Evolutionary conservation across 2,329 filamentous ascomycete species (phyloP), one percentile per base, ranked within the genome.

Genomic region (Gnomoniopsis sp.): DNA sequence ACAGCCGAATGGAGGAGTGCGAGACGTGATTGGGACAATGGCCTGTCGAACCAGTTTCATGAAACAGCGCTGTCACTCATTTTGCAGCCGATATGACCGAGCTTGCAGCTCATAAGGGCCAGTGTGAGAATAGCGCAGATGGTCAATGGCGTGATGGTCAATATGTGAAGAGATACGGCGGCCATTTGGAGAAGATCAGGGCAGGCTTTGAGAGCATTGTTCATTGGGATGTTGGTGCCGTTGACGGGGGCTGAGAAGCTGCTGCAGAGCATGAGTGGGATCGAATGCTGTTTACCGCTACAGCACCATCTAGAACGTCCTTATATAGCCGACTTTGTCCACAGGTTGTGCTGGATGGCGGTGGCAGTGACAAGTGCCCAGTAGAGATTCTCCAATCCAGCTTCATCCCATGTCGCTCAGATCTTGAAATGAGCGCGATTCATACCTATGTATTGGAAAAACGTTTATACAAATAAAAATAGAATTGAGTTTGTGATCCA

Each of bases 231-330:
- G 15, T 43, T 61, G 10, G 26, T 14, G 12, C 43, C 61, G 26
- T 36, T 58, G 15, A 49, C 49, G 30, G 61, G 58, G n/a, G 57
- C 50, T 6, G 57, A 58, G 51, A 62, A 62, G 60, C 47, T 62
- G 11, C 41, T 64, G 51, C 57, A 62, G 17, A 57, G 54, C 33
- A 59, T 57, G 23, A 33, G 52, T 54, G 21, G 3, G 19, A 14
- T 11, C 23, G 19, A 44, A 6, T 21, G 7, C 10, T 44, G 7
- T 23, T 8, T 3, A 2, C 38, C n/a, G 19, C 2, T n/a, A n/a
- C n/a, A 19, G 17, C 15, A 7, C 3, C 43, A 17, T n/a, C 4
- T 17, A 19, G 23, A 44, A 7, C 3, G 17, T 30, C 14, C 0
- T 22, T 6, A 17, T 46, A 14, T 55, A 3, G 36, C 58, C 55